phyloP scores from a whole-genome alignment of 768 basidiomycete genomes.

The Sistotremastrum suecicum region DNA sequence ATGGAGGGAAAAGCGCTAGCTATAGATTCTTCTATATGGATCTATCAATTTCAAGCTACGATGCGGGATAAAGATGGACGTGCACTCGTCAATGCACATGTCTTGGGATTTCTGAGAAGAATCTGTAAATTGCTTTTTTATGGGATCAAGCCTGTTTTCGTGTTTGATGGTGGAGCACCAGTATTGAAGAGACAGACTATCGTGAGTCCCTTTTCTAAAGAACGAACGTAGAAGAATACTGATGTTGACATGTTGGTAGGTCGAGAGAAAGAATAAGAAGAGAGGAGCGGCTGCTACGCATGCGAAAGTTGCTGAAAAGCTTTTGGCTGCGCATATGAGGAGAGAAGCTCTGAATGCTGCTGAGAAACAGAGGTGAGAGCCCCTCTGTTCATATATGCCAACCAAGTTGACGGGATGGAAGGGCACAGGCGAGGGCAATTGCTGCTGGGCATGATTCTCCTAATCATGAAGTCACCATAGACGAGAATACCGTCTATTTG shows the following conservation, averaged over 20 bases:
- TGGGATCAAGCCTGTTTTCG: constrained; percentile 96
- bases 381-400: not conserved
- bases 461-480: constrained; percentile 27
- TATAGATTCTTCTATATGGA: constrained; percentile 98
- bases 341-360: constrained; percentile 69
- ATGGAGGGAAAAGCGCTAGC: constrained; percentile 92
- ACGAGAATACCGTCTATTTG: constrained; percentile 71
- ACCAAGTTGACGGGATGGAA: constrained; percentile 1
- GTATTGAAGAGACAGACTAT: constrained; percentile 79
- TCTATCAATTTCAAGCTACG: constrained; percentile 98
- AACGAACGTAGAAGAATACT: not conserved
- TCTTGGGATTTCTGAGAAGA: constrained; percentile 78
- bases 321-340: constrained; percentile 88
- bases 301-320: constrained; percentile 74
- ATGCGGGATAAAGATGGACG: constrained; percentile 97
- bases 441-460: constrained; percentile 19
- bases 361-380: constrained; percentile 18
- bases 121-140: constrained; percentile 93
- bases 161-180: constrained; percentile 96
- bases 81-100: constrained; percentile 82
- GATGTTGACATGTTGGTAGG: constrained; percentile 27
- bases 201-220: constrained; percentile 28
- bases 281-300: constrained; percentile 79
- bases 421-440: constrained; percentile 31
- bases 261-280: constrained; percentile 83